Evolutionary conservation across 139 green algal species (phyloP), one percentile per base, ranked within the genome.

Genomic region (Picochlorum sp.): DNA sequence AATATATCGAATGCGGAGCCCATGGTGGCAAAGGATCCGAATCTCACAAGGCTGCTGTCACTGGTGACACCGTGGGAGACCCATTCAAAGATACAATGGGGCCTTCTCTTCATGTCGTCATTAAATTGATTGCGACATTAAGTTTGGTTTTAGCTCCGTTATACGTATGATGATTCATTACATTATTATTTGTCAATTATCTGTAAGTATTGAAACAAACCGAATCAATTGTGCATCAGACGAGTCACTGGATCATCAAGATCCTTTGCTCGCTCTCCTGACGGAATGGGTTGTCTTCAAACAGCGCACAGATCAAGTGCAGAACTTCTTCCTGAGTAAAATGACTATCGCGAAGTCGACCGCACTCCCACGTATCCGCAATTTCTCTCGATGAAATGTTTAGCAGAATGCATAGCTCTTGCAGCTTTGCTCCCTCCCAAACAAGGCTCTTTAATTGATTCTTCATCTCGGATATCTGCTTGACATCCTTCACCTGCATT

Each of bases 41-140:
- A 1, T 30, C 81, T 6, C 81, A 88, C 68, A 85, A 81, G 49
- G 50, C 50, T 16, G 75, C 50, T 9, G 69, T 88, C 5, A 81
- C 72, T 22, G 80, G 79, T 2, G 80, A 87, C 60, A 88, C 81
- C 20, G 74, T 85, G 13, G 77, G 77, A 7, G 77, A 82, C 63
- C 74, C 77, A 4, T 76, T 78, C 58, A 82, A 82, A 67, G 81
- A 89, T 63, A 87, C 80, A 5, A 59, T 69, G 8, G 81, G 81
- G 2, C 81, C 81, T 9, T 75, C 65, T 3, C 47, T 88, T 13
- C 68, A 89, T 43, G 69, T 89, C 1, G 63, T 89, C 1, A 89
- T 89, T 31, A 89, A 89, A 63, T 74, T 89, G 66, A 65, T 89
- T 25, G 64, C 80, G 10, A 80, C 76, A 10, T 77, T 85, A 55